Conservation (phyloP, 2,329 filamentous ascomycete genomes). For the Cladosporium sp. region DNA sequence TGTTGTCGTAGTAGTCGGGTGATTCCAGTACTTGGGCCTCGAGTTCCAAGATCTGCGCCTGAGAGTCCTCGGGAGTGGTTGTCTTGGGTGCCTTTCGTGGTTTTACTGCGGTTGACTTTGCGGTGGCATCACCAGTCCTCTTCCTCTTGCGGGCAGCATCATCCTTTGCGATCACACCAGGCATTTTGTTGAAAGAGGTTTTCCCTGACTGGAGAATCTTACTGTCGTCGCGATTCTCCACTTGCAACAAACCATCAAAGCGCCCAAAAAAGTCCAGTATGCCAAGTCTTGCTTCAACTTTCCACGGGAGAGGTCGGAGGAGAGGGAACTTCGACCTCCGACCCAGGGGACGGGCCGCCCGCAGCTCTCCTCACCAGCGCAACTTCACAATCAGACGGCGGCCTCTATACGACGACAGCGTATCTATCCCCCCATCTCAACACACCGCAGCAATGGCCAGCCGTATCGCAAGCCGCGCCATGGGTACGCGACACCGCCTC, state of each 20-base stretch:
- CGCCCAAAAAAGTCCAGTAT: background rate
- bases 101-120: conserved; percentile 26
- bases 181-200: conserved; percentile 31
- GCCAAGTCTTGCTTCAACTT: too few relatives aligned
- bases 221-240: background rate
- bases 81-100: conserved; percentile 35
- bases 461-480: conserved; percentile 89
- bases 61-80: conserved; percentile 43
- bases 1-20: conserved; percentile 87
- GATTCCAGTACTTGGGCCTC: conserved; percentile 81
- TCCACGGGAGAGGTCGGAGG: too few relatives aligned
- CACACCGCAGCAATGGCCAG: conserved; percentile 83
- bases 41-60: conserved; percentile 65
- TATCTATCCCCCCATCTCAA: conserved; percentile 46
- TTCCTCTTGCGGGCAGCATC: conserved; percentile 41
- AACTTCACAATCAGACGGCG: too few relatives aligned
- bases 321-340: too few relatives aligned
- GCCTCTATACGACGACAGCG: conserved; percentile 15
- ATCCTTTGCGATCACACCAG: conserved; percentile 25
- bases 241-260: too few relatives aligned
- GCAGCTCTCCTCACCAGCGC: too few relatives aligned
- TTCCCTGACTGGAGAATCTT: background rate
- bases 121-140: conserved; percentile 24
- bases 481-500: conserved; percentile 63
- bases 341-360: too few relatives aligned